Percentiles rank a stretch among this genome's conserved stretches.
Conservation (phyloP, 805 yeast species). For the Cyberlindnera veronae region DNA sequence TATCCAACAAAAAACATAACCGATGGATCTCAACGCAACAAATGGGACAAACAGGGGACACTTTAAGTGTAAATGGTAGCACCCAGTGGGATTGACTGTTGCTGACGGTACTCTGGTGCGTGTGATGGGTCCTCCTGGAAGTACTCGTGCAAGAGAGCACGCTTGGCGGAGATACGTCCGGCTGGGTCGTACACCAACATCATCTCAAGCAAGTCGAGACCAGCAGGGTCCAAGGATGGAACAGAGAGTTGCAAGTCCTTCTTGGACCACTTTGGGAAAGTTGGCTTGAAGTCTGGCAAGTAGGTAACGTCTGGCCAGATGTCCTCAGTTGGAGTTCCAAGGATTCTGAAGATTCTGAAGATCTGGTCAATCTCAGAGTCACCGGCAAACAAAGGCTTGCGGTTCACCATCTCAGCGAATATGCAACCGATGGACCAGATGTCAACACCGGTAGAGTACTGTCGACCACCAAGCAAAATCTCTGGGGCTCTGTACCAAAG, state of each 20-base stretch:
- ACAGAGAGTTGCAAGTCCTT: slow-evolving; percentile 68
- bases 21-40: too few species aligned
- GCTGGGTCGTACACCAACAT: slow-evolving; percentile 91
- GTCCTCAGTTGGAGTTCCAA: slow-evolving; percentile 93
- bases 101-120: slow-evolving; percentile 27
- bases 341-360: slow-evolving; percentile 82
- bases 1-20: too few species aligned
- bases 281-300: slow-evolving; percentile 88
- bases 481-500: slow-evolving; percentile 98
- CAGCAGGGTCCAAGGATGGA: slow-evolving; percentile 77
- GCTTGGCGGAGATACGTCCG: slow-evolving; percentile 86
- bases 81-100: slow-evolving; percentile 29
- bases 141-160: slow-evolving; percentile 88
- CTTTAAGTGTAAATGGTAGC: slow-evolving; percentile 26
- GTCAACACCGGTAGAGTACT: slow-evolving; percentile 96
- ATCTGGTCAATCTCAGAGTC: slow-evolving; percentile 97
- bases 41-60: too few species aligned
- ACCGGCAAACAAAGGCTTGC: slow-evolving; percentile 95
- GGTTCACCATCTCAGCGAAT: slow-evolving; percentile 95
- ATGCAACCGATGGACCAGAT: slow-evolving; percentile 99
- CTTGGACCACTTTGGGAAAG: slow-evolving; percentile 87
- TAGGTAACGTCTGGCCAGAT: slow-evolving; percentile 92
- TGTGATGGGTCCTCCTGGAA: slow-evolving; percentile 52
- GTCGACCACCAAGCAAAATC: slow-evolving; percentile 91
- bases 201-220: slow-evolving; percentile 76